These are phyloP conservation scores for Spathaspora passalidarum DNA, from an alignment of 805 yeast species.

Conservation along the genomic window DNA sequence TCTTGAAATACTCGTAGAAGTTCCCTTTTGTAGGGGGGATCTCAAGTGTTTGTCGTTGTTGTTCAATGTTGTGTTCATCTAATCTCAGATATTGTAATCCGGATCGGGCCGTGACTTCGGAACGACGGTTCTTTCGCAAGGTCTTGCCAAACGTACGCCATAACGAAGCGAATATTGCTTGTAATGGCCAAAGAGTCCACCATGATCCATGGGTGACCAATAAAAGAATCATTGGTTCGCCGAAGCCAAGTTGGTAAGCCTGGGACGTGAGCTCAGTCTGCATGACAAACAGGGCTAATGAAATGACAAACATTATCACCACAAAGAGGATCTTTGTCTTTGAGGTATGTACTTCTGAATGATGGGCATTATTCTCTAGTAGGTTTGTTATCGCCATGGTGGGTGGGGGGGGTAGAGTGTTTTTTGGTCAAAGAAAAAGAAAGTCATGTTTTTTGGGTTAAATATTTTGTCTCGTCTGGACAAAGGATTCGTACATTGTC, in stretches of 20 bases:
- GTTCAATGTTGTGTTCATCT: conserved; percentile 11
- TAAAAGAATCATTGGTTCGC: conserved; percentile 69
- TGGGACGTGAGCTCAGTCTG: conserved; percentile 82
- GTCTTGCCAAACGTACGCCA: background rate
- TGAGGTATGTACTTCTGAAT: conserved; percentile 22
- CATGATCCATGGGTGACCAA: conserved; percentile 75
- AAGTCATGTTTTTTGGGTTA: background rate
- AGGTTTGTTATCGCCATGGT: conserved; percentile 35
- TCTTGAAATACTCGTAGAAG: conserved; percentile 28
- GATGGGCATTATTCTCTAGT: conserved; percentile 10
- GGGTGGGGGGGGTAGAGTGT: background rate
- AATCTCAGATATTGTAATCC: conserved; percentile 19
- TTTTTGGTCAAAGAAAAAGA: too few relatives aligned
- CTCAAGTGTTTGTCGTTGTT: conserved; percentile 15
- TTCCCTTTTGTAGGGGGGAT: conserved; percentile 9
- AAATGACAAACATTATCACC: conserved; percentile 28
- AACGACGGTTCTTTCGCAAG: background rate
- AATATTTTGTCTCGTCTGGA: background rate
- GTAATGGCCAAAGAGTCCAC: conserved; percentile 72
- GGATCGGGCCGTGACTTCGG: background rate
- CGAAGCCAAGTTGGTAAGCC: conserved; percentile 54
- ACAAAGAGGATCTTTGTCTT: conserved; percentile 37
- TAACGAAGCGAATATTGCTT: conserved; percentile 48
- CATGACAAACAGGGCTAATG: conserved; percentile 57
- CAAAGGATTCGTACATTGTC: background rate